Evolutionary conservation across 352 stramenopile species (phyloP), one percentile per base, ranked within the genome.

Genomic region (Pythium volutum): DNA sequence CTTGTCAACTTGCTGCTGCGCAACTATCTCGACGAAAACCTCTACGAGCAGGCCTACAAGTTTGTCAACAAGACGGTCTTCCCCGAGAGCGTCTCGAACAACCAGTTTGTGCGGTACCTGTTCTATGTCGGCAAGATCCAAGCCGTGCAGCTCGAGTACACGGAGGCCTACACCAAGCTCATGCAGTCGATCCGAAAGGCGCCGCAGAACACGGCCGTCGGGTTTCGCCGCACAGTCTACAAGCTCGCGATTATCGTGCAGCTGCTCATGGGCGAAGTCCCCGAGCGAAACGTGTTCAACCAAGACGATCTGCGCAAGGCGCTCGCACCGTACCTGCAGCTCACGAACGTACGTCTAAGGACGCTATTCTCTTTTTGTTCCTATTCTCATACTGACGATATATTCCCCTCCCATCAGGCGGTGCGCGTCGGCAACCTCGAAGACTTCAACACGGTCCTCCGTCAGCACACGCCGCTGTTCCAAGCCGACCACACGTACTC

Each of bases 251-350:
- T 98, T 61, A 97, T 99, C 29, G 96, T 99, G 22, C 95, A 99
- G 76, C 73, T 99, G 55, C 85, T 99, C 39, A 98, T 99, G 91
- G 97, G 97, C 48, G 96, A 99, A 67, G 96, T 99, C 34, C 97
- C 97, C 0, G 96, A 99, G 65, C 88, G 96, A 52, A 87, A 83
- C 56, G 84, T 98, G 22, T 99, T 99, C 76, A 89, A 95, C 62
- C 78, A 94, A 59, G 77, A 90, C 46, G 88, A 96, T 34, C 91
- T 98, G 64, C 77, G 81, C 57, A 86, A 74, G 29, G 88, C 97
- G 22, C 71, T 99, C 20, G 75, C 65, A 34, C 96, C 97, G 8
- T 99, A 99, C 66, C 68, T 99, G 45, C 79, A 97, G 59, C 96
- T 99, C 50, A 98, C 96, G 9, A 97, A 94, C 55, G 85, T 94